Percentiles rank a stretch among this genome's conserved stretches.
phyloP scores from a whole-genome alignment of 805 yeast species.

The Wickerhamiella galacta region DNA sequence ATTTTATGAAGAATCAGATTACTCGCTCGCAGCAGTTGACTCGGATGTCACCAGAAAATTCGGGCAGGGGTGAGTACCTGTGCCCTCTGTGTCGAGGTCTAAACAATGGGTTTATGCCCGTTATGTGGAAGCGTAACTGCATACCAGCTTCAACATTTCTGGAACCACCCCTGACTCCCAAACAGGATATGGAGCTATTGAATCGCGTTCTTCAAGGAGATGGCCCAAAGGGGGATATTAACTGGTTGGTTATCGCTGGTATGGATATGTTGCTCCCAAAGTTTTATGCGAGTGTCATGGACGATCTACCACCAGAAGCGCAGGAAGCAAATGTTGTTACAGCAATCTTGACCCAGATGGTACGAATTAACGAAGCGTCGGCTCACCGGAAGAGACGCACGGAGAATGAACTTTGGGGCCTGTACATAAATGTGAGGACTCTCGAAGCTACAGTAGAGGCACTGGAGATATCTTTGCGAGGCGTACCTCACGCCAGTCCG shows the following conservation, averaged over 20 bases:
- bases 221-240: too few relatives aligned
- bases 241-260: neutral
- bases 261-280: neutral
- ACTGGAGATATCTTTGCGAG: constrained; percentile 13
- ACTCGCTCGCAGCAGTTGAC: constrained; percentile 30
- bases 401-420: constrained; percentile 6
- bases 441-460: constrained; percentile 7
- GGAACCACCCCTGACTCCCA: too few relatives aligned
- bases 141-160: too few relatives aligned
- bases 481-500: constrained; percentile 10
- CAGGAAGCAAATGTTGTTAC: too few relatives aligned
- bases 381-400: neutral
- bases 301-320: too few relatives aligned
- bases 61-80: constrained; percentile 52
- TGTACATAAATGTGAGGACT: constrained; percentile 5
- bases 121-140: constrained; percentile 39
- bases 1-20: constrained; percentile 26
- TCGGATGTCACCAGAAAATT: constrained; percentile 63
- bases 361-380: constrained; percentile 4
- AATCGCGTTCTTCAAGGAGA: too few relatives aligned
- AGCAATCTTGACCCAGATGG: constrained; percentile 11
- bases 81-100: constrained; percentile 88
- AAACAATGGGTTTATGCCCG: constrained; percentile 69
- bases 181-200: too few relatives aligned
- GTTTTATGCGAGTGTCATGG: too few relatives aligned